Percentiles rank a stretch among this genome's conserved stretches.
Conservation (phyloP, 1,284 basidiomycete species). For the Ustilago trichophora region DNA sequence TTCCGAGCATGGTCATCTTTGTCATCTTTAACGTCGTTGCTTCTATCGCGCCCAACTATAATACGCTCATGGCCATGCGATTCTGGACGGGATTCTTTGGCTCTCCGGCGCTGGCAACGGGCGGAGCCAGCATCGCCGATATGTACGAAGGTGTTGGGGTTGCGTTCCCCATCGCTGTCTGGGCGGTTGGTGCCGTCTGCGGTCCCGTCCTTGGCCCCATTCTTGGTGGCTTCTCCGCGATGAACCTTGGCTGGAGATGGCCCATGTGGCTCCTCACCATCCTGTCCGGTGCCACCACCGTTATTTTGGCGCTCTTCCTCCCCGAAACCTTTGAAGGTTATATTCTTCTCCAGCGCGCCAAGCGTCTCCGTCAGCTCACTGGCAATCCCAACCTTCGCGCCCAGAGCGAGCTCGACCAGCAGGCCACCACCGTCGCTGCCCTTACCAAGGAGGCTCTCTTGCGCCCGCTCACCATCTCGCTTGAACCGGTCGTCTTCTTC, state of each 20-base stretch:
- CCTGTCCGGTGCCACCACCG: conserved; percentile 51
- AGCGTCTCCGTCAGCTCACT: conserved; percentile 58
- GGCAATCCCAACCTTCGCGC: conserved; percentile 48
- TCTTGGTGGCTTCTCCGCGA: conserved; percentile 56
- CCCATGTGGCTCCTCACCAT: conserved; percentile 60
- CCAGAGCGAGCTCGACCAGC: conserved; percentile 25
- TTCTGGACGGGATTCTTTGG: conserved; percentile 61
- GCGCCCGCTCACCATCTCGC: conserved; percentile 27
- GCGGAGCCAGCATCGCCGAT: conserved; percentile 50
- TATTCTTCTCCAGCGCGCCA: conserved; percentile 59
- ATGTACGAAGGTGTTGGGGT: conserved; percentile 59
- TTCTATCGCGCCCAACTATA: conserved; percentile 59
- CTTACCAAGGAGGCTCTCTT: conserved; percentile 41
- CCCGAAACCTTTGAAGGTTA: conserved; percentile 64
- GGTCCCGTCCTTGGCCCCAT: conserved; percentile 51
- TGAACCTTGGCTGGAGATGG: conserved; percentile 63
- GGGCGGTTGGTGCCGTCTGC: conserved; percentile 63
- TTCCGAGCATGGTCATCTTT: conserved; percentile 38
- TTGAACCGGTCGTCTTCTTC: conserved; percentile 43
- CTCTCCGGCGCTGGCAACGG: conserved; percentile 53
- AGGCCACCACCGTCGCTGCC: conserved; percentile 9
- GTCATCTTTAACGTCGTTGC: conserved; percentile 40
- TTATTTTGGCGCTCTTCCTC: conserved; percentile 58
- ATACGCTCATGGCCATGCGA: conserved; percentile 57
- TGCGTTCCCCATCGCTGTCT: conserved; percentile 60